phyloP scores from a whole-genome alignment of 1,139 yeast genomes.

The Hemisphaericaspora subhashii region DNA sequence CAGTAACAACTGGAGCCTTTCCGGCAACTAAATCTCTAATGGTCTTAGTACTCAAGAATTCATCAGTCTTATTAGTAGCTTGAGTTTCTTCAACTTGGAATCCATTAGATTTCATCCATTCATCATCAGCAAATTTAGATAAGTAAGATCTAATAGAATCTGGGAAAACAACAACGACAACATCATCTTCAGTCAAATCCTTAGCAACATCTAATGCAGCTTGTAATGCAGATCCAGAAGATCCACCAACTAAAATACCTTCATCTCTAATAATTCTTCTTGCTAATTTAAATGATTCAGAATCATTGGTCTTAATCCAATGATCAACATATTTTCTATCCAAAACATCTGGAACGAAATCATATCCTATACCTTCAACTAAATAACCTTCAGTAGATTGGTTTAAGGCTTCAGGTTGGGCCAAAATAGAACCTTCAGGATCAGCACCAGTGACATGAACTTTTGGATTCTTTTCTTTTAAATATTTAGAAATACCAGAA shows the following conservation, averaged over 20 bases:
- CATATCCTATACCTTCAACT: slow-evolving; percentile 93
- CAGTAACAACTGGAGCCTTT: slow-evolving; percentile 81
- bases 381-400: slow-evolving; percentile 60
- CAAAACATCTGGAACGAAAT: slow-evolving; percentile 81
- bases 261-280: slow-evolving; percentile 83
- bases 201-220: slow-evolving; percentile 75
- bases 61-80: slow-evolving; percentile 50
- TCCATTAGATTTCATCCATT: slow-evolving; percentile 84
- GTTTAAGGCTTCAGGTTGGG: slow-evolving; percentile 77
- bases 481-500: slow-evolving; percentile 73
- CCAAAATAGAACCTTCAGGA: slow-evolving; percentile 85
- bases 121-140: slow-evolving; percentile 87
- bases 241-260: slow-evolving; percentile 87
- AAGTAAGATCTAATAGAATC: slow-evolving; percentile 86
- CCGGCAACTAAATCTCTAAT: slow-evolving; percentile 64
- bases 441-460: slow-evolving; percentile 77
- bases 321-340: slow-evolving; percentile 65
- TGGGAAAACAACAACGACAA: slow-evolving; percentile 80
- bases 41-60: slow-evolving; percentile 48
- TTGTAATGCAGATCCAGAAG: slow-evolving; percentile 82
- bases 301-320: slow-evolving; percentile 88
- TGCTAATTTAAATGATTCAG: slow-evolving; percentile 77
- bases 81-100: slow-evolving; percentile 53
- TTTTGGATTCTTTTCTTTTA: slow-evolving; percentile 68
- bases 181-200: slow-evolving; percentile 71